A percentile compares a stretch with the other conserved stretches of the same genome.
Evolutionary conservation across 2,329 filamentous ascomycete genomes (phyloP).

Genomic region (Penicillium brasilianum): DNA sequence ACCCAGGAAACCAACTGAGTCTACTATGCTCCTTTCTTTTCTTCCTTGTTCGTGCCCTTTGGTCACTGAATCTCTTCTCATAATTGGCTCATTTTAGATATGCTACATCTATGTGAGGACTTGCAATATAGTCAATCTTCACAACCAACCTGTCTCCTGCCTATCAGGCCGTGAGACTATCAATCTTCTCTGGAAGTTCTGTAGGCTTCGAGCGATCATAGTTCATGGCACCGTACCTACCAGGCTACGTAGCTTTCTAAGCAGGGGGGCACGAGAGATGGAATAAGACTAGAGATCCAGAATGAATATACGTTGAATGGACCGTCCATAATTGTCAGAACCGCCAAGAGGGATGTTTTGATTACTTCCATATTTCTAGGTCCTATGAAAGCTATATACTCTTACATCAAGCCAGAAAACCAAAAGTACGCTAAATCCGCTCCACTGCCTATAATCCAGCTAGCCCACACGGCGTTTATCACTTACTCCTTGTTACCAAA

Average conservation of each 20-base stretch:
- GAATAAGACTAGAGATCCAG: background rate
- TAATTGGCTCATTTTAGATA: background rate
- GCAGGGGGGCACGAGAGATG: too few relatives aligned
- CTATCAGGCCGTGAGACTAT: too few relatives aligned
- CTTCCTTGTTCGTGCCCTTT: background rate
- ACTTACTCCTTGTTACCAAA: background rate
- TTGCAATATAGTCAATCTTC: background rate
- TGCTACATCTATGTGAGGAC: background rate
- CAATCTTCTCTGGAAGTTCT: too few relatives aligned
- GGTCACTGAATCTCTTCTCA: background rate
- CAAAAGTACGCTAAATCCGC: background rate
- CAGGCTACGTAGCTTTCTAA: too few relatives aligned
- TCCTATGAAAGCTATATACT: background rate
- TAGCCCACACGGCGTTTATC: background rate
- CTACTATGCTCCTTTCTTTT: conserved; percentile 2
- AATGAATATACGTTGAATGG: background rate
- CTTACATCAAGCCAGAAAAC: background rate
- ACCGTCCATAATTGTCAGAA: background rate
- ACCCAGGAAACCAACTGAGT: background rate
- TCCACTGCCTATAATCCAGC: background rate
- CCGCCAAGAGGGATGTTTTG: background rate
- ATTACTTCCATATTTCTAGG: background rate
- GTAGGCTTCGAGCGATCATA: too few relatives aligned
- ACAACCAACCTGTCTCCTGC: too few relatives aligned
- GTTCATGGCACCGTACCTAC: too few relatives aligned